Conservation (phyloP, 768 basidiomycete genomes). For the Leucocoprinus leucothites region DNA sequence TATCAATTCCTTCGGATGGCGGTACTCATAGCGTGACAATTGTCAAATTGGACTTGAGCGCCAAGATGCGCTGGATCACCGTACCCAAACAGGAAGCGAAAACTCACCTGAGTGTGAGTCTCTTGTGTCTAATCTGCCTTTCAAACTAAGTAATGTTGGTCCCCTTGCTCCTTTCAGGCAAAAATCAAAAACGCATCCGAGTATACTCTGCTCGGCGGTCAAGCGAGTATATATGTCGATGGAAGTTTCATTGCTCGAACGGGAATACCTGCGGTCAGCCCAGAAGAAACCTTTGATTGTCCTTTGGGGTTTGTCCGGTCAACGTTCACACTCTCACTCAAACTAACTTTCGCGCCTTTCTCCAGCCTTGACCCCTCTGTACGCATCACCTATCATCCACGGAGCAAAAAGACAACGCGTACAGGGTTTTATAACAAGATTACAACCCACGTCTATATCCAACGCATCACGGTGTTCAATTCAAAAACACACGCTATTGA, state of each 20-base stretch:
- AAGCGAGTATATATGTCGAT: slow-evolving; percentile 51
- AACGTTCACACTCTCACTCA: background rate
- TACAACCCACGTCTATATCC: slow-evolving; percentile 27
- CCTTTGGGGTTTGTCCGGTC: slow-evolving; percentile 37
- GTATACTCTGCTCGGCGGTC: slow-evolving; percentile 47
- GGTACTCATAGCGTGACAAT: slow-evolving; percentile 40
- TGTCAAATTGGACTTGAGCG: slow-evolving; percentile 30
- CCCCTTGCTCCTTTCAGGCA: slow-evolving; percentile 26
- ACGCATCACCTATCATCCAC: slow-evolving; percentile 37
- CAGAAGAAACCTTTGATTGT: slow-evolving; percentile 43
- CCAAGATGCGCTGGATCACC: slow-evolving; percentile 39
- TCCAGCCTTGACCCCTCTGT: slow-evolving; percentile 38
- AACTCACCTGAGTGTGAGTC: slow-evolving; percentile 34
- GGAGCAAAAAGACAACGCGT: slow-evolving; percentile 27
- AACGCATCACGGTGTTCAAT: slow-evolving; percentile 39
- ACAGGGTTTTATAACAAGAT: slow-evolving; percentile 34
- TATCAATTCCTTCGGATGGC: slow-evolving; percentile 39
- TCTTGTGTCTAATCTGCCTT: too few relatives aligned
- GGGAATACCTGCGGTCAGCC: slow-evolving; percentile 36
- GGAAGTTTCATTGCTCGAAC: slow-evolving; percentile 53
- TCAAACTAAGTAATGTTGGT: background rate
- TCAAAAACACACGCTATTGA: slow-evolving; percentile 31
- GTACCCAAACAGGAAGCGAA: slow-evolving; percentile 37
- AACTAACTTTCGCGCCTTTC: background rate
- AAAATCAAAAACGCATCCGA: slow-evolving; percentile 52